Evolutionary conservation across 2,329 filamentous ascomycete genomes (phyloP), one percentile per base, ranked within the genome.

Genomic region (Daldinia sp.): DNA sequence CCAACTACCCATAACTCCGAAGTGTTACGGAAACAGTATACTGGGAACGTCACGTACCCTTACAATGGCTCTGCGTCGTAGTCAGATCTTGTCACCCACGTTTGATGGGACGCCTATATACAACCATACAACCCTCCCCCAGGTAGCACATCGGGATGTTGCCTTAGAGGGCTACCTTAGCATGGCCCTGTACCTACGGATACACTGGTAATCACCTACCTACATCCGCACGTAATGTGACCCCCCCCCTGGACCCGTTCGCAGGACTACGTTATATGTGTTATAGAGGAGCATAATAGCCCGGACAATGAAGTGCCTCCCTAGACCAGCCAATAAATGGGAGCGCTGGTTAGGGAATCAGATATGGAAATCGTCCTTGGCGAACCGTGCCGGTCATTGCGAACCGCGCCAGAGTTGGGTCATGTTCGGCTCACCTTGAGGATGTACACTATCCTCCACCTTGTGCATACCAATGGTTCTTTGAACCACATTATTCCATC

Each of bases 101-200:
- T 59, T 55, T 39, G 60, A 66, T 69, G 46, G 55, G 57, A 54
- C 57, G 60, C 54, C 35, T 39, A 39, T 12, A 71, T 69, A 64
- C 66, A 23, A 53, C 63, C 63, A 35, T 10, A 35, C 33, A 23
- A 57, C 63, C 63, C 53, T 15, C 63, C 65, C 53, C 46, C 30
- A 67, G 44, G 69, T 69, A 68, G 63, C 60, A 71, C 66, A 35
- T 71, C 69, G 66, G 63, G 66, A 66, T 71, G 69, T 65, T 59
- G 56, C 65, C 56, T 63, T 51, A 62, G 60, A 63, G 18, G 57
- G 57, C 62, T 62, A 64, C 61, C 54, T 60, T 41, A 35, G 44
- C 57, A 59, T 57, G 57, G 51, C 18, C 6, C 41, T 62, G 18
- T 68, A 60, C 61, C 44, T 68, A 63, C 50, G 58, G 54, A 68